Evolutionary conservation across 2,329 filamentous ascomycete genomes (phyloP).

Genomic region (Xylariaceae sp.): DNA sequence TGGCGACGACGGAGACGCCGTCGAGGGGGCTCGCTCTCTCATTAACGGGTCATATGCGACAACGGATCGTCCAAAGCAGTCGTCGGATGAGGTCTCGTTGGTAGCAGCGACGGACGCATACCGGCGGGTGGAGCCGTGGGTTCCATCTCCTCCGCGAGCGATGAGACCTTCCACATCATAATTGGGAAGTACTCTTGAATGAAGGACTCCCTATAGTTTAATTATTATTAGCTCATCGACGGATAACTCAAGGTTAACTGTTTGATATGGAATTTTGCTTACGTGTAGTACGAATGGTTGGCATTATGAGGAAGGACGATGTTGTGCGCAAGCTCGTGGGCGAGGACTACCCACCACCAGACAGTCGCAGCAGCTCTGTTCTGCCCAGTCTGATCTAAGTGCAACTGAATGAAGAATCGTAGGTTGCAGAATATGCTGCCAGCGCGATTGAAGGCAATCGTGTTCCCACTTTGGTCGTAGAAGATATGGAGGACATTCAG

Average conservation of each 20-base stretch:
- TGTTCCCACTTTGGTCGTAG: conserved; percentile 70
- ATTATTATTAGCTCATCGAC: not conserved
- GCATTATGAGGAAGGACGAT: conserved; percentile 71
- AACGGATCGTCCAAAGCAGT: conserved; percentile 10
- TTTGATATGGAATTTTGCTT: conserved; percentile 30
- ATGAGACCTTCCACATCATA: conserved; percentile 52
- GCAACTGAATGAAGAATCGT: conserved; percentile 76
- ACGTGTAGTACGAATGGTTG: conserved; percentile 78
- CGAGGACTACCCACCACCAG: conserved; percentile 95
- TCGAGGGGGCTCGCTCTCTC: conserved; percentile 10
- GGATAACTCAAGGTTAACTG: not conserved
- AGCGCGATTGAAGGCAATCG: conserved; percentile 86
- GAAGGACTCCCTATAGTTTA: conserved; percentile 58
- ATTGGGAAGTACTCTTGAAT: conserved; percentile 70
- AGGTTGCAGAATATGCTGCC: conserved; percentile 94
- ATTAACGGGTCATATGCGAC: conserved; percentile 12
- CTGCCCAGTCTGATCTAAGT: conserved; percentile 47
- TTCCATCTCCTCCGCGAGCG: conserved; percentile 14
- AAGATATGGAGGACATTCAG: conserved; percentile 74
- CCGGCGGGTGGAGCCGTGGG: not conserved
- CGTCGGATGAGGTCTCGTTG: not conserved
- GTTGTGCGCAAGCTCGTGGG: conserved; percentile 94
- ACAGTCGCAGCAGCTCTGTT: conserved; percentile 63
- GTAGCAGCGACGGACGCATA: conserved; percentile 1
- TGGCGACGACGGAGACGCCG: not conserved